These are phyloP conservation scores for Lasiosphaeria hispida DNA, from an alignment of 495 filamentous ascomycete genomes.

Conservation along the genomic window DNA sequence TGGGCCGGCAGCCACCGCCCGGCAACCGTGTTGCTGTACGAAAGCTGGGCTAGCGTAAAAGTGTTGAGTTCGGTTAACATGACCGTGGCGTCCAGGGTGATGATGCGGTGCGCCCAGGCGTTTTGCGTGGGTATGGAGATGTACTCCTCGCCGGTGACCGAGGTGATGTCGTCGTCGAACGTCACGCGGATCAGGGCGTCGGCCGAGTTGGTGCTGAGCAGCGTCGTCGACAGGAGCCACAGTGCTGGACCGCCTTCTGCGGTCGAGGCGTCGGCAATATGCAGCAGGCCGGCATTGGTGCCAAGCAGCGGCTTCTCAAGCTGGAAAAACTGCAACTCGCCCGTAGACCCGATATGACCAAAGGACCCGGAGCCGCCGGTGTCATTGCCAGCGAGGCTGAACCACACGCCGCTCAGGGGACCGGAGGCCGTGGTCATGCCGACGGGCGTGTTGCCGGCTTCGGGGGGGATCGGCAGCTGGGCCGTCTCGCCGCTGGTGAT, in stretches of 20 bases:
- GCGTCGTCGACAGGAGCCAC: constrained; percentile 3
- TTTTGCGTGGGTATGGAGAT: constrained; percentile 2
- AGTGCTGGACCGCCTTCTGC: background rate
- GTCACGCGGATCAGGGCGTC: constrained; percentile 7
- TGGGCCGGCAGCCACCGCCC: background rate
- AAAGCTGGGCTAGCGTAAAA: constrained; percentile 3
- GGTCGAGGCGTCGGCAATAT: constrained; percentile 2
- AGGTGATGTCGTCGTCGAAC: background rate
- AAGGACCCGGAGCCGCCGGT: constrained; percentile 6
- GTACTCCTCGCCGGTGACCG: constrained; percentile 2
- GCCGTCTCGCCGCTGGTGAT: background rate
- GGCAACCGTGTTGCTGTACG: constrained; percentile 1
- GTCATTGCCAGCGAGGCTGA: constrained; percentile 5
- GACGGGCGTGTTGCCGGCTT: constrained; percentile 5
- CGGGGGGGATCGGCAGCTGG: constrained; percentile 4
- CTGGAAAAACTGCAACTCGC: background rate
- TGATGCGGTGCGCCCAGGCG: background rate
- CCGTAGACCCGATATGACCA: background rate
- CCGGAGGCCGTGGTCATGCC: constrained; percentile 3
- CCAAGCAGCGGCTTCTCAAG: background rate
- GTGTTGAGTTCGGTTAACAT: constrained; percentile 8
- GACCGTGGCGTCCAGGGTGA: background rate
- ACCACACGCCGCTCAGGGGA: background rate
- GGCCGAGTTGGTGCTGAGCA: background rate
- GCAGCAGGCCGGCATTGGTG: background rate